Percentiles rank a stretch among this genome's conserved stretches.
Evolutionary conservation across 106 monocot species (phyloP).

Genomic region (Ottelia alismoides): DNA sequence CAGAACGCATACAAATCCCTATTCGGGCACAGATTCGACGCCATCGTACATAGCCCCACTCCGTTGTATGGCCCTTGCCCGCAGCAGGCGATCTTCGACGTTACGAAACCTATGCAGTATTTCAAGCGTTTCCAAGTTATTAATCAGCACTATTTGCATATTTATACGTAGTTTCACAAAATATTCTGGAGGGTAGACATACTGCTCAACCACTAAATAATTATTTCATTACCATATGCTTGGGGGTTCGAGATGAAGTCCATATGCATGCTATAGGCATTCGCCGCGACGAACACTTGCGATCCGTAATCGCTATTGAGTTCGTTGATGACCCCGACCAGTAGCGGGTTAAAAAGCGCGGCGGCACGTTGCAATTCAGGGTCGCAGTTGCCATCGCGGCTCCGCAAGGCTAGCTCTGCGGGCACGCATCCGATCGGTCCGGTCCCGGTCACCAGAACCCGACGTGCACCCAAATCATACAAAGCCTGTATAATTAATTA

Average conservation of each 20-base stretch:
- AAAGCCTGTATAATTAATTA: slow-evolving; percentile 34
- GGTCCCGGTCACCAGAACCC: slow-evolving; percentile 43
- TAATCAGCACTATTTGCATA: not conserved
- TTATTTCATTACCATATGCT: slow-evolving; percentile 47
- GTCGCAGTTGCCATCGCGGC: slow-evolving; percentile 22
- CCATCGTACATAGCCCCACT: slow-evolving; percentile 47
- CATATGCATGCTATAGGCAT: slow-evolving; percentile 32
- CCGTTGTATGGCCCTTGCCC: too few species aligned
- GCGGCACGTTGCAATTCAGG: slow-evolving; percentile 34
- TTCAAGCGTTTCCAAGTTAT: not conserved
- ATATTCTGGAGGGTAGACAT: too few species aligned
- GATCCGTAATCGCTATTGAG: slow-evolving; percentile 30
- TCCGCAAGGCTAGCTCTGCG: slow-evolving; percentile 29
- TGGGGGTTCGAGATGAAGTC: slow-evolving; percentile 43
- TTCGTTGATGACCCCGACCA: slow-evolving; percentile 20
- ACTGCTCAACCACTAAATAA: too few species aligned
- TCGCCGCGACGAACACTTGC: slow-evolving; percentile 35
- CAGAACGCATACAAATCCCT: slow-evolving; percentile 55
- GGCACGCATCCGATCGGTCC: slow-evolving; percentile 54
- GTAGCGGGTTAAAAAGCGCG: slow-evolving; percentile 41
- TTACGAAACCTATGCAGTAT: slow-evolving; percentile 38
- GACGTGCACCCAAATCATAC: slow-evolving; percentile 36
- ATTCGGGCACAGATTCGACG: slow-evolving; percentile 49
- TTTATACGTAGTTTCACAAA: not conserved
- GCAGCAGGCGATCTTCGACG: slow-evolving; percentile 62